Percentiles rank a stretch among this genome's conserved stretches.
Evolutionary conservation across 805 yeast species (phyloP).

Genomic region (Myxozyma mucilagina): DNA sequence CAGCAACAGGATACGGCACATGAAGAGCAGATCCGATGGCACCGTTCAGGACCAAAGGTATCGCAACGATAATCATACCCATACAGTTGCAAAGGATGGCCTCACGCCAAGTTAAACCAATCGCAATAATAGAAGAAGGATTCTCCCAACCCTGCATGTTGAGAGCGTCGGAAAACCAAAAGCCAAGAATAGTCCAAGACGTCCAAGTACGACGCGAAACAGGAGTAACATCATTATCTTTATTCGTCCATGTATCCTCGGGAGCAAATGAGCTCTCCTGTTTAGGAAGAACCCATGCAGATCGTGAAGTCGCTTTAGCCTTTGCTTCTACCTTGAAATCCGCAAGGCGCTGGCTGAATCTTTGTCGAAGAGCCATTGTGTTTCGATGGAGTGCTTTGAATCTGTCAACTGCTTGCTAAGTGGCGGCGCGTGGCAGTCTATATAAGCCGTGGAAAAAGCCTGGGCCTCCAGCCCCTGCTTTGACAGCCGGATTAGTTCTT

Average conservation of each 20-base stretch:
- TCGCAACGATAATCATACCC: slow-evolving; percentile 53
- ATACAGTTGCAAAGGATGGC: slow-evolving; percentile 23
- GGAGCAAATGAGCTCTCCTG: slow-evolving; percentile 34
- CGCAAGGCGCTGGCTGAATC: slow-evolving; percentile 7
- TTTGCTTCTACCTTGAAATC: slow-evolving; percentile 15
- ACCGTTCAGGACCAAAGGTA: slow-evolving; percentile 69
- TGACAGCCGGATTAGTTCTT: too few species aligned
- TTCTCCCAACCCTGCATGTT: slow-evolving; percentile 32
- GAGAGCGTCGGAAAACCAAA: slow-evolving; percentile 32
- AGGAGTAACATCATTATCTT: slow-evolving; percentile 32
- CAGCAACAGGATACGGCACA: slow-evolving; percentile 79
- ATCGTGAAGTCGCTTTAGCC: slow-evolving; percentile 27
- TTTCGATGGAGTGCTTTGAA: not conserved
- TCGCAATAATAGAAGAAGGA: slow-evolving; percentile 28
- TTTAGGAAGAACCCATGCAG: slow-evolving; percentile 34
- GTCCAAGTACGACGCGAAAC: slow-evolving; percentile 31
- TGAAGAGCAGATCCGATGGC: slow-evolving; percentile 81
- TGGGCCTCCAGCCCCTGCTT: too few species aligned
- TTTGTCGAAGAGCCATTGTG: not conserved
- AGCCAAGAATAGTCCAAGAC: slow-evolving; percentile 29
- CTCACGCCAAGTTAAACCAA: slow-evolving; percentile 32
- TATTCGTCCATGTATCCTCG: slow-evolving; percentile 33
- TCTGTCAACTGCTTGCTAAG: not conserved
- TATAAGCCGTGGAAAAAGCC: not conserved
- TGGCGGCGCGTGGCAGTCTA: not conserved